Evolutionary conservation across 495 filamentous ascomycete genomes (phyloP).

Genomic region (Hypoxylon subgilvum): DNA sequence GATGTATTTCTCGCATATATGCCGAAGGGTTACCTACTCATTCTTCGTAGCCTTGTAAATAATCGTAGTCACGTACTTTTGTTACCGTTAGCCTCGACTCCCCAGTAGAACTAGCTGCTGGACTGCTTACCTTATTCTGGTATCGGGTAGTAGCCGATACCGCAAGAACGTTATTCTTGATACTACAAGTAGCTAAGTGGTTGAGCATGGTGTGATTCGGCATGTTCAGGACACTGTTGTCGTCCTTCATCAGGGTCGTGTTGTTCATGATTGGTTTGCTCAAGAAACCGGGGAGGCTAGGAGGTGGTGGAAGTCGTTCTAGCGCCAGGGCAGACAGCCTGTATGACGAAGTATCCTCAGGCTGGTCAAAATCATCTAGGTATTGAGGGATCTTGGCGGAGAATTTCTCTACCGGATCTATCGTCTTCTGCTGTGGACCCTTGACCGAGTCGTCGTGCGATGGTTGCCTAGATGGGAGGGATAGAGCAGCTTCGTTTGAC

Average conservation of each 20-base stretch:
- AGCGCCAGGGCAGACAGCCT: slow-evolving; percentile 71
- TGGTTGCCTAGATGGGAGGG: slow-evolving; percentile 43
- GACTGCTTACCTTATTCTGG: slow-evolving; percentile 79
- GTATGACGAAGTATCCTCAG: slow-evolving; percentile 75
- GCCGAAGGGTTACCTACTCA: slow-evolving; percentile 12
- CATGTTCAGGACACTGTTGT: slow-evolving; percentile 93
- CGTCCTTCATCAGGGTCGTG: slow-evolving; percentile 89
- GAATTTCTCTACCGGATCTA: slow-evolving; percentile 57
- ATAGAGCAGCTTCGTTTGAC: slow-evolving; percentile 37
- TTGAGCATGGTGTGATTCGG: slow-evolving; percentile 98
- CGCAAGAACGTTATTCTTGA: slow-evolving; percentile 94
- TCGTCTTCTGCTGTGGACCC: slow-evolving; percentile 47
- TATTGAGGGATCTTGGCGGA: slow-evolving; percentile 77
- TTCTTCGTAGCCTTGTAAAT: slow-evolving; percentile 86
- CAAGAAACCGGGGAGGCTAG: slow-evolving; percentile 86
- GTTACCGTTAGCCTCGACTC: slow-evolving; percentile 21
- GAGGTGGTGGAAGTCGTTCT: slow-evolving; percentile 78
- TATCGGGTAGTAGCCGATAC: slow-evolving; percentile 96
- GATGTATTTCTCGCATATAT: neutral
- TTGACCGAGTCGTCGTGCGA: slow-evolving; percentile 50
- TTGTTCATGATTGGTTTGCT: slow-evolving; percentile 94
- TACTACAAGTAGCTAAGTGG: slow-evolving; percentile 97
- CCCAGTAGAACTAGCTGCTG: slow-evolving; percentile 31
- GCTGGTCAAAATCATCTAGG: slow-evolving; percentile 81
- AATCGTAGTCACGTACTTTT: slow-evolving; percentile 93